Evolutionary conservation across 2,329 filamentous ascomycete species (phyloP), one percentile per base, ranked within the genome.

Genomic region (Aspergillus terreus): DNA sequence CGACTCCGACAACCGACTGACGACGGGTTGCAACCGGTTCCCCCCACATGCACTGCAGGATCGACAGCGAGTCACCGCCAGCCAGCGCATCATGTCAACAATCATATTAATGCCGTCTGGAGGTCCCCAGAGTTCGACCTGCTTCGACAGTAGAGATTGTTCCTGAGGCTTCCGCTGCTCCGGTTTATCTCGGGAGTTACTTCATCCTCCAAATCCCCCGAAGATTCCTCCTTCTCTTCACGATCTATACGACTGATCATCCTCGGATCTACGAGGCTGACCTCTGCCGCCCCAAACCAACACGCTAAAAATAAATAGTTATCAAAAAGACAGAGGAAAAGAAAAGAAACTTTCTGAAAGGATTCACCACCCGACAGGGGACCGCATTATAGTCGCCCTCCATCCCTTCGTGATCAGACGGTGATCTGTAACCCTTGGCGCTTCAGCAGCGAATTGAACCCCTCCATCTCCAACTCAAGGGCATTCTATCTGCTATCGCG

Each of bases 381-480:
- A 46, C 35, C 14, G 14, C 14, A 14, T 38, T 12, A 38, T 38
- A 38, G 35, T 17, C 35, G 10, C 35, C 35, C 35, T 38, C 35
- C 23, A 21, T 41, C 36, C 36, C 35, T 41, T 48, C 17, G 47
- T 41, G 51, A 49, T 40, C 46, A 35, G 42, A 41, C 45, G 47
- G 44, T 49, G 60, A 65, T 63, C 64, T 54, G 57, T 52, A 57
- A 54, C 58, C 46, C 53, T 53, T 54, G 57, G 63, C 63, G 64
- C 58, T 60, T 60, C 50, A 32, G 42, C 21, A 43, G 45, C 54
- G 56, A 58, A 58, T 58, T 45, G 50, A 47, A 54, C 54, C 52
- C 35, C 47, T 52, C 51, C 45, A 15, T 2, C 32, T 14, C 46
- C 14, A 21, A 36, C 19, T 33, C 46, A 41, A 38, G 35, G 35